Evolutionary conservation across 805 yeast species (phyloP), one percentile per base, ranked within the genome.

Genomic region (Kuraishia hungarica): DNA sequence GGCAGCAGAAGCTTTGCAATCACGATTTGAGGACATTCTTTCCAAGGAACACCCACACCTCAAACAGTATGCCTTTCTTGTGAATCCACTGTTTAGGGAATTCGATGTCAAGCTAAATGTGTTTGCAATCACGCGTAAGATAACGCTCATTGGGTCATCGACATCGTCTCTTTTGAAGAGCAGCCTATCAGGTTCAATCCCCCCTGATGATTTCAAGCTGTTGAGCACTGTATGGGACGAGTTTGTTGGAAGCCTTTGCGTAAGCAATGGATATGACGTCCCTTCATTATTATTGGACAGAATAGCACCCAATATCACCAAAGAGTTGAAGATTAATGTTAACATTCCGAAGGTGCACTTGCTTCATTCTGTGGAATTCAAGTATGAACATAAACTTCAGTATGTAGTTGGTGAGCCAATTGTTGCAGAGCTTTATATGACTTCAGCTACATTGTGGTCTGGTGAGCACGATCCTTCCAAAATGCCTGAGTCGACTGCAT

Each of bases 331-430:
- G 29, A 82, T 88, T 52, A 72, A 77, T 2, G 93, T 87, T 5
- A 78, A 85, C 0, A 71, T 86, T 21, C 93, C 94, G 0, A 67
- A 73, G 2, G 76, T 83, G 8, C 79, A 83, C 58, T 75, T 81
- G 20, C 75, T 87, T 21, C 91, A 86, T 60, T 74, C 79, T 8
- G 78, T 83, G 7, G 83, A 81, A 55, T 74, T 75, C 56, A 58
- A 67, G 1, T 77, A 70, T 57, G 70, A 70, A 2, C 66, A 67
- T 48, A 68, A 72, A 35, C 59, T 71, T 10, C 82, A 78, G 52
- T 82, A 76, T 58, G 64, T 77, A 10, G 83, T 87, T 1, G 94
- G 94, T 2, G 83, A 81, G 52, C 83, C 87, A 1, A 78, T 89
- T n/a, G 57, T 65, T 0, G 73, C 77, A 1, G 63, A 60, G 8